Evolutionary conservation across 2,329 filamentous ascomycete species (phyloP).

Genomic region (Penicillium sp.): DNA sequence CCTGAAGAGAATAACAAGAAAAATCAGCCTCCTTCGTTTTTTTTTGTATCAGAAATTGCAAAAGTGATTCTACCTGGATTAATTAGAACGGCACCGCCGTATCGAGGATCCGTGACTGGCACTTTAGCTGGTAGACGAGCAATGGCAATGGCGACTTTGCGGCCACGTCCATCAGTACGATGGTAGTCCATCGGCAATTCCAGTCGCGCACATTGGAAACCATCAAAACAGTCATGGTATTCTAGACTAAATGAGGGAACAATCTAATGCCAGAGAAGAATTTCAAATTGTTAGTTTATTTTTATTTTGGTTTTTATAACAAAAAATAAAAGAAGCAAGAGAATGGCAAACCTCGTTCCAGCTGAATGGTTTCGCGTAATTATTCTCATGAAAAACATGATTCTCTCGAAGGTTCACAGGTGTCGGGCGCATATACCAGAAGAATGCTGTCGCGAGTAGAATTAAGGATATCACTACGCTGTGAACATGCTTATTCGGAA

Average conservation of each 20-base stretch:
- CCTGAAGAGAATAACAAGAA: conserved; percentile 18
- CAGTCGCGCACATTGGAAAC: conserved; percentile 48
- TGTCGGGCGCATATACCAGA: not conserved
- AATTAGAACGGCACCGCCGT: conserved; percentile 46
- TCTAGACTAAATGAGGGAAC: conserved; percentile 26
- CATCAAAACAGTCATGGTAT: conserved; percentile 43
- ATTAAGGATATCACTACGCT: not conserved
- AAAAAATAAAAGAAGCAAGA: not conserved
- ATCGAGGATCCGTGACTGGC: conserved; percentile 38
- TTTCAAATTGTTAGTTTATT: not conserved
- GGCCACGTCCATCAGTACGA: conserved; percentile 27
- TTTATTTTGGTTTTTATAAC: not conserved
- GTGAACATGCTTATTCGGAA: not conserved
- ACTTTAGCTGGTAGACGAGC: conserved; percentile 45
- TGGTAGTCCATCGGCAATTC: conserved; percentile 49
- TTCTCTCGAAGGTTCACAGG: not conserved
- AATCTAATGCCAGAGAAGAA: conserved; percentile 19
- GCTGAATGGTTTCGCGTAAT: not conserved
- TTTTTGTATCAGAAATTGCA: not conserved
- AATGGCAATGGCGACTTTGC: conserved; percentile 42
- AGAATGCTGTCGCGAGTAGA: not conserved
- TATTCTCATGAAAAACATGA: not conserved
- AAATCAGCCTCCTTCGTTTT: not conserved
- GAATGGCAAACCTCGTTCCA: conserved; percentile 8
- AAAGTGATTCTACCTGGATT: conserved; percentile 37